A percentile compares a stretch with the other conserved stretches of the same genome.
phyloP scores from a whole-genome alignment of 305 asterid genomes.

The Ilex paraguariensis region DNA sequence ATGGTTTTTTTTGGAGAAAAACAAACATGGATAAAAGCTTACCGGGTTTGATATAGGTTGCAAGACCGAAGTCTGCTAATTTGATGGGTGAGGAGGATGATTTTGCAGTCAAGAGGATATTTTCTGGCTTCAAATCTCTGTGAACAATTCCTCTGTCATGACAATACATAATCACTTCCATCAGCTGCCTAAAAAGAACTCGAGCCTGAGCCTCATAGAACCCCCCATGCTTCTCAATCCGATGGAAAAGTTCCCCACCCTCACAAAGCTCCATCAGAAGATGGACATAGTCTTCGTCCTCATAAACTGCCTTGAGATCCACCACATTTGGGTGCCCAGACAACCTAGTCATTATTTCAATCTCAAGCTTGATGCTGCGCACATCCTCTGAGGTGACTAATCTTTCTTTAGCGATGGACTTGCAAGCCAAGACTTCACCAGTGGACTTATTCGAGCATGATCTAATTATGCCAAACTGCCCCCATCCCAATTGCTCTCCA shows the following conservation, averaged over 20 bases:
- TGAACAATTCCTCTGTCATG: slow-evolving; percentile 48
- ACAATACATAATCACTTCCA: slow-evolving; percentile 54
- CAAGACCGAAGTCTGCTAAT: slow-evolving; percentile 68
- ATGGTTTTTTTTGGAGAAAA: neutral
- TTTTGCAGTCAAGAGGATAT: slow-evolving; percentile 40
- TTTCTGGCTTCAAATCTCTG: slow-evolving; percentile 65
- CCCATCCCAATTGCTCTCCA: slow-evolving; percentile 55
- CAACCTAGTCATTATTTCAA: slow-evolving; percentile 46
- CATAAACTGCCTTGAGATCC: slow-evolving; percentile 62
- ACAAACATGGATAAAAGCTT: slow-evolving; percentile 8
- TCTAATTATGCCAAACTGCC: slow-evolving; percentile 52
- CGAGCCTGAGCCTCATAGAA: slow-evolving; percentile 40
- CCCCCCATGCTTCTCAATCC: slow-evolving; percentile 44
- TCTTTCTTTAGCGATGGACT: slow-evolving; percentile 53
- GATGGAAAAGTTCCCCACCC: slow-evolving; percentile 60
- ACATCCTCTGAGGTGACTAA: slow-evolving; percentile 41
- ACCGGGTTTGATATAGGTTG: slow-evolving; percentile 48
- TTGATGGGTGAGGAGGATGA: slow-evolving; percentile 42
- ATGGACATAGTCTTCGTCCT: slow-evolving; percentile 52
- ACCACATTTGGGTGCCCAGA: slow-evolving; percentile 54
- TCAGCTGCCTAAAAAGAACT: slow-evolving; percentile 38
- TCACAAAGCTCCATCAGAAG: slow-evolving; percentile 66
- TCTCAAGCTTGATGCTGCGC: slow-evolving; percentile 53
- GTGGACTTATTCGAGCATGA: slow-evolving; percentile 45
- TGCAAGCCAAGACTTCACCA: slow-evolving; percentile 59